Evolutionary conservation across 306 rosid species (phyloP).

Genomic region (Hylodesmum podocarpum): DNA sequence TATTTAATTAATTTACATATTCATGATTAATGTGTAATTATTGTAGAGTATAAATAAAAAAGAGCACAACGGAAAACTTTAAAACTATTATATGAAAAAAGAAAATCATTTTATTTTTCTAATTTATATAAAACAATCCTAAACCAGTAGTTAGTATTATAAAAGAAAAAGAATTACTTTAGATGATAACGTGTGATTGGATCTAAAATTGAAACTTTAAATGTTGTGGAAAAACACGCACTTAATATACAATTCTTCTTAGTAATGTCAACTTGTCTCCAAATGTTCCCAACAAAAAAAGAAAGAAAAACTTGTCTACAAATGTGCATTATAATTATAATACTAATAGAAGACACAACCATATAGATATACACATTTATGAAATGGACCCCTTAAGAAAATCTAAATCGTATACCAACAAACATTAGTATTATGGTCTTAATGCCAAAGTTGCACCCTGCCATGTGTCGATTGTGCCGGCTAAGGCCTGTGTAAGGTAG

Average conservation of each 20-base stretch:
- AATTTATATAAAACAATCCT: too few species aligned
- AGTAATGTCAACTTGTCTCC: background rate
- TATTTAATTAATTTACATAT: too few species aligned
- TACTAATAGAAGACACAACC: background rate
- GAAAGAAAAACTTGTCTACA: background rate
- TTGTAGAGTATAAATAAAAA: too few species aligned
- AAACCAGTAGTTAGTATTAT: too few species aligned
- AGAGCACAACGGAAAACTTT: too few species aligned
- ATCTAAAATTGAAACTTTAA: background rate
- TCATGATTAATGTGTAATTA: too few species aligned
- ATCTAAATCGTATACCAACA: background rate
- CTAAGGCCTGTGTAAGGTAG: background rate
- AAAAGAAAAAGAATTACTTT: too few species aligned
- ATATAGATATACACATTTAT: background rate
- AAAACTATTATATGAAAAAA: too few species aligned
- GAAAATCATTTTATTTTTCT: too few species aligned
- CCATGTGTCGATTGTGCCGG: slow-evolving; percentile 27
- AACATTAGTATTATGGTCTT: background rate
- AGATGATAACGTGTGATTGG: too few species aligned
- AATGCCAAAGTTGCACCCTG: background rate
- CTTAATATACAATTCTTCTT: background rate
- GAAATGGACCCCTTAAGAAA: slow-evolving; percentile 16
- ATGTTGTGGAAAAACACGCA: background rate
- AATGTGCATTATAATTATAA: background rate
- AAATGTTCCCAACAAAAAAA: too few species aligned